phyloP scores from a whole-genome alignment of 495 filamentous ascomycete genomes.

The Lophiostoma macrostomum region DNA sequence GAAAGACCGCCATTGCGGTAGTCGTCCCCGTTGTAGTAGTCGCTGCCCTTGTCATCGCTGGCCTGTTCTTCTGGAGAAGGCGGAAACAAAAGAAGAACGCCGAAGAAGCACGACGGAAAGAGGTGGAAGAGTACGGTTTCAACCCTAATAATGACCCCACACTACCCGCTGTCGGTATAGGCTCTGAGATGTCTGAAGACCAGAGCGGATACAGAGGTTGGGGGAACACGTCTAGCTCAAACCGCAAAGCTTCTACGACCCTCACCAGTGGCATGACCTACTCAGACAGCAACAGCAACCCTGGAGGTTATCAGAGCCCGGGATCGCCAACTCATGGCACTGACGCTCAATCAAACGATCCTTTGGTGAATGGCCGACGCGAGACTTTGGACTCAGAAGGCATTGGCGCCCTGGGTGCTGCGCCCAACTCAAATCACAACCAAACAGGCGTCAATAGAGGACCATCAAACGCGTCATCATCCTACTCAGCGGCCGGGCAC shows the following conservation, averaged over 20 bases:
- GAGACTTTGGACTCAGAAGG: slow-evolving; percentile 56
- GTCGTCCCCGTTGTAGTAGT: slow-evolving; percentile 90
- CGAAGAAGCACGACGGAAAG: slow-evolving; percentile 86
- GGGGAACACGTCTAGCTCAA: slow-evolving; percentile 81
- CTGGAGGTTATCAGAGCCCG: slow-evolving; percentile 55
- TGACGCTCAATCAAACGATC: slow-evolving; percentile 70
- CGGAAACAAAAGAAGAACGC: slow-evolving; percentile 78
- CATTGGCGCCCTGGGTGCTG: slow-evolving; percentile 69
- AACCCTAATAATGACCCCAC: slow-evolving; percentile 93
- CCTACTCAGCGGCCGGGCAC: slow-evolving; percentile 77
- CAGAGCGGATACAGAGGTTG: slow-evolving; percentile 85
- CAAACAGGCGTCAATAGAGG: slow-evolving; percentile 76
- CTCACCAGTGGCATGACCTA: slow-evolving; percentile 76
- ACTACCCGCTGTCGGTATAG: slow-evolving; percentile 63
- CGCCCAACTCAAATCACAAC: slow-evolving; percentile 62
- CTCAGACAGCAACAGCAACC: slow-evolving; percentile 62
- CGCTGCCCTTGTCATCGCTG: slow-evolving; percentile 71
- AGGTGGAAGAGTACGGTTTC: slow-evolving; percentile 93
- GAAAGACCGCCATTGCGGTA: slow-evolving; percentile 86
- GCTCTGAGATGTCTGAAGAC: slow-evolving; percentile 52
- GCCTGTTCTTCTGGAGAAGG: slow-evolving; percentile 81
- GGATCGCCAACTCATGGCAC: slow-evolving; percentile 71
- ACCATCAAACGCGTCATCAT: slow-evolving; percentile 93
- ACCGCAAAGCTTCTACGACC: slow-evolving; percentile 82
- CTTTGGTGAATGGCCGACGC: slow-evolving; percentile 51